Conservation (phyloP, 768 basidiomycete species). For the Chalciporus sphaerocephalus region DNA sequence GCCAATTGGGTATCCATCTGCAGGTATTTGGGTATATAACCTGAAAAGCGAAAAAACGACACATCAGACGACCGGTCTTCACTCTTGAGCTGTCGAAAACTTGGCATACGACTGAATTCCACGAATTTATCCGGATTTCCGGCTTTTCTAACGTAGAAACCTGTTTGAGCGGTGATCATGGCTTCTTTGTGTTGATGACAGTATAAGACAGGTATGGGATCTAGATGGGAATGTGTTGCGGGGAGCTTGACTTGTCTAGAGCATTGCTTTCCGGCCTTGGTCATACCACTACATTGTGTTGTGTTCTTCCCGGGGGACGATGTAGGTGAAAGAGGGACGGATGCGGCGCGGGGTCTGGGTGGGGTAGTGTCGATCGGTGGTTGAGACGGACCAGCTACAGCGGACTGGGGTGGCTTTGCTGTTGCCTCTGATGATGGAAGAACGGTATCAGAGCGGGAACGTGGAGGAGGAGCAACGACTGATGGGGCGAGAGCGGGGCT, state of each 20-base stretch:
- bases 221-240: constrained; percentile 20
- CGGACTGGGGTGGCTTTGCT: constrained; percentile 5
- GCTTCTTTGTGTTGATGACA: constrained; percentile 64
- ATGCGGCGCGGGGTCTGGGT: constrained; percentile 19
- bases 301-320: constrained; percentile 17
- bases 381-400: constrained; percentile 6
- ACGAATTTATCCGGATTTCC: constrained; percentile 43
- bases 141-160: constrained; percentile 53
- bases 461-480: constrained; percentile 18
- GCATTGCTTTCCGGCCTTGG: constrained; percentile 62
- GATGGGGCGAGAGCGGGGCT: constrained; percentile 17
- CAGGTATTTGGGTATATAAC: constrained; percentile 68
- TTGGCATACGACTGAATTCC: constrained; percentile 49
- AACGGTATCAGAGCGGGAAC: constrained; percentile 33
- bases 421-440: constrained; percentile 7
- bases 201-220: constrained; percentile 39
- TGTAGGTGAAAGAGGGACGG: constrained; percentile 16
- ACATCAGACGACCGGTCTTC: constrained; percentile 5
- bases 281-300: constrained; percentile 59
- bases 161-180: constrained; percentile 43
- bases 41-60: constrained; percentile 42
- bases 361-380: constrained; percentile 11
- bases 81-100: not conserved
- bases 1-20: constrained; percentile 56
- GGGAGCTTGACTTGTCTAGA: constrained; percentile 51